Evolutionary conservation across 306 rosid genomes (phyloP).

Genomic region (Crotalaria pallida): DNA sequence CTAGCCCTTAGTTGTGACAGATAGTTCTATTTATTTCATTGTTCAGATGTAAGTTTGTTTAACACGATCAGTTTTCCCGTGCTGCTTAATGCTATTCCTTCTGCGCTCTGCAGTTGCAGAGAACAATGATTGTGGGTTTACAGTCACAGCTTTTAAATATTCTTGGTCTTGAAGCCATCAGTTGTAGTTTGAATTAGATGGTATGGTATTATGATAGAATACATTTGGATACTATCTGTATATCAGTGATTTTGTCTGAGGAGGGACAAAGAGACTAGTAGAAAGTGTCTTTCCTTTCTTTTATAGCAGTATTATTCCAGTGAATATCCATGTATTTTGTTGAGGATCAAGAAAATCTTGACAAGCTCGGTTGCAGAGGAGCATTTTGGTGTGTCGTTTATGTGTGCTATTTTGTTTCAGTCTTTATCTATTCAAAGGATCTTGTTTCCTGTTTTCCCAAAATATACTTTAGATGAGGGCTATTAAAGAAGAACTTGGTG

Average conservation of each 20-base stretch:
- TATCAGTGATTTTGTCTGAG: not conserved
- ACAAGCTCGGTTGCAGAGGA: not conserved
- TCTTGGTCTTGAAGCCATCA: not conserved
- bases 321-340: slow-evolving; percentile 7
- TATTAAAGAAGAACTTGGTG: slow-evolving; percentile 98
- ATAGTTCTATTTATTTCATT: not conserved
- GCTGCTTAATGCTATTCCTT: slow-evolving; percentile 2
- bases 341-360: not conserved
- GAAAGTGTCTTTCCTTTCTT: not conserved
- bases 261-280: not conserved
- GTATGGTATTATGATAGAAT: not conserved
- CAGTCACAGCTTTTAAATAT: not conserved
- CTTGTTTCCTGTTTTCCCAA: slow-evolving; percentile 17
- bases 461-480: slow-evolving; percentile 84
- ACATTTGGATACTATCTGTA: not conserved
- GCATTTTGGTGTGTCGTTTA: slow-evolving; percentile 9
- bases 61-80: not conserved
- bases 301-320: not conserved
- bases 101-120: not conserved
- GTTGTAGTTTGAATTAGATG: not conserved
- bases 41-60: slow-evolving; percentile 7
- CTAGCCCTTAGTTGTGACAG: not conserved
- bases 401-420: not conserved
- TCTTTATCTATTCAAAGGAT: slow-evolving; percentile 17
- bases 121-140: not conserved